These are phyloP conservation scores for Colletotrichum gigasporum DNA, from an alignment of 2,329 filamentous ascomycete genomes.

Conservation along the genomic window DNA sequence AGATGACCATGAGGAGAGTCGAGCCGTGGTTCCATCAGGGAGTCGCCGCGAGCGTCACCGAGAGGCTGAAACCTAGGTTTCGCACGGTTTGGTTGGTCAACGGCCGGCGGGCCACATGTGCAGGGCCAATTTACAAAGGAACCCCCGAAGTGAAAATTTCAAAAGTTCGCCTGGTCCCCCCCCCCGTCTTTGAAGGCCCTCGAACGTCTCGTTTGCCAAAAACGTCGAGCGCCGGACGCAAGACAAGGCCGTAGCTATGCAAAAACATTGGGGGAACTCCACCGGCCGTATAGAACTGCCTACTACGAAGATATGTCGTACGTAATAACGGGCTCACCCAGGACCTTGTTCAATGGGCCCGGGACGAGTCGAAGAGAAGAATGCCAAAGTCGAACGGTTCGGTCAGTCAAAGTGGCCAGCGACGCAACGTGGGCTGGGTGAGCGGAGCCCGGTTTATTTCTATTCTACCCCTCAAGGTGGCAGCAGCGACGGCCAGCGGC, in stretches of 20 bases:
- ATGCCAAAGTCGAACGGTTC: background rate
- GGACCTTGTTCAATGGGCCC: background rate
- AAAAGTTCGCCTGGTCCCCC: conserved; percentile 19
- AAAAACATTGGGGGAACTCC: conserved; percentile 7
- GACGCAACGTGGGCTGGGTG: conserved; percentile 2
- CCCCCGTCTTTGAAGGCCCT: background rate
- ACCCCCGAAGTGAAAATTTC: background rate
- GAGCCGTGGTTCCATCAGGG: background rate
- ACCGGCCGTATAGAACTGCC: conserved; percentile 12
- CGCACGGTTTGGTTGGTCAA: background rate
- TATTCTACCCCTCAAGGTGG: conserved; percentile 13
- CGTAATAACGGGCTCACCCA: conserved; percentile 13
- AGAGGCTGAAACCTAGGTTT: too few species aligned
- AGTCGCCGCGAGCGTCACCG: too few species aligned
- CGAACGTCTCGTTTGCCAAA: conserved; percentile 6
- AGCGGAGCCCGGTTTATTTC: conserved; percentile 22
- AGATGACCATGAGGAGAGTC: background rate
- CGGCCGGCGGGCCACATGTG: background rate
- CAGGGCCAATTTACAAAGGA: background rate
- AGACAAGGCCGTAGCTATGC: conserved; percentile 20
- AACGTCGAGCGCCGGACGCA: background rate
- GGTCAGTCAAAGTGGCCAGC: conserved; percentile 6
- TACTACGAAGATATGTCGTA: conserved; percentile 3
- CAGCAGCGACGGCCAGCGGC: background rate
- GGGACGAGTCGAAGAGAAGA: background rate